phyloP scores from a whole-genome alignment of 768 basidiomycete species.

The Termitomyces sp. region DNA sequence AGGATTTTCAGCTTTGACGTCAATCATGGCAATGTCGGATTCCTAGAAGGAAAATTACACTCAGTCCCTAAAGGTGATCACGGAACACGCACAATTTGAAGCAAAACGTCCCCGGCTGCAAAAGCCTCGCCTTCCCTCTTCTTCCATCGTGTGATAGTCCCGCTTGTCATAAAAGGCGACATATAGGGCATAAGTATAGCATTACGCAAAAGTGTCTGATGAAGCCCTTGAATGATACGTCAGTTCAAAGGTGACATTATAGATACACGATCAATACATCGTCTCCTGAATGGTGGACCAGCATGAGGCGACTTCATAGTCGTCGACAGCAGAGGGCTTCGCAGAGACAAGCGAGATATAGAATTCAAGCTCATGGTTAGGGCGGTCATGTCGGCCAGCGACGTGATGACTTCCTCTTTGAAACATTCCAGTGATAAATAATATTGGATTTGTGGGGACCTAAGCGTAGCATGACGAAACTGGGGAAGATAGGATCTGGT shows the following conservation, averaged over 20 bases:
- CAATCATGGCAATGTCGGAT: slow-evolving; percentile 75
- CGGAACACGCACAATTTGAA: slow-evolving; percentile 58
- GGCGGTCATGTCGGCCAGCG: slow-evolving; percentile 22
- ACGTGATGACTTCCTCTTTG: slow-evolving; percentile 7
- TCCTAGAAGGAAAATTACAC: slow-evolving; percentile 34
- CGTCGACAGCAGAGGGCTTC: slow-evolving; percentile 18
- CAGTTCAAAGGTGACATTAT: neutral
- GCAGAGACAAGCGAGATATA: slow-evolving; percentile 16
- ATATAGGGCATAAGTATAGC: slow-evolving; percentile 73
- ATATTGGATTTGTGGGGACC: neutral
- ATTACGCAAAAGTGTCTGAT: slow-evolving; percentile 26
- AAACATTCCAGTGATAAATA: neutral
- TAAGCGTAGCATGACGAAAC: neutral
- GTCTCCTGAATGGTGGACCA: slow-evolving; percentile 15
- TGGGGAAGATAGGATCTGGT: neutral
- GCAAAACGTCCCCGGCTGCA: slow-evolving; percentile 61
- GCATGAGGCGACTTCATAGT: slow-evolving; percentile 17
- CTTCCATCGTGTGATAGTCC: slow-evolving; percentile 76
- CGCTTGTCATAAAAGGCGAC: slow-evolving; percentile 88
- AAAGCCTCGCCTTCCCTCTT: slow-evolving; percentile 73
- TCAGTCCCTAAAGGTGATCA: neutral
- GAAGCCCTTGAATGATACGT: slow-evolving; percentile 21
- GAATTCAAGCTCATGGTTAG: slow-evolving; percentile 11
- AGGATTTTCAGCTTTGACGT: slow-evolving; percentile 87
- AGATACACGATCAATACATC: slow-evolving; percentile 15